A percentile compares a stretch with the other conserved stretches of the same genome.
These are phyloP conservation scores for Pichia sp. DNA, from an alignment of 1,139 yeast genomes.

Conservation along the genomic window DNA sequence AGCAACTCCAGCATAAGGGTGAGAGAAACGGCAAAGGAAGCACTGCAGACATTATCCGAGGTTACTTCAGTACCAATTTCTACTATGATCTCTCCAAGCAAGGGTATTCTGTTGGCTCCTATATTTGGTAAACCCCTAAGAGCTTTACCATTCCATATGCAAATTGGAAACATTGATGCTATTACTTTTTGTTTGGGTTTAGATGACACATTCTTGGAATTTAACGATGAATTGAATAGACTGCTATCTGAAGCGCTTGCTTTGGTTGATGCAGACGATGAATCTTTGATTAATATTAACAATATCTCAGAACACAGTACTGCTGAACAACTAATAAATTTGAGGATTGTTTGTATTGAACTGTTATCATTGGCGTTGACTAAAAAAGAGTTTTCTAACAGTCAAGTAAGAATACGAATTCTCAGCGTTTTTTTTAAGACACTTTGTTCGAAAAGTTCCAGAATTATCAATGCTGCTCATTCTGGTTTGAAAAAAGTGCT, in stretches of 20 bases:
- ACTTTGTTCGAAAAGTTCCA: slow-evolving; percentile 76
- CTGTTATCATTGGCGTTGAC: slow-evolving; percentile 80
- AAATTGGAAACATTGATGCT: slow-evolving; percentile 96
- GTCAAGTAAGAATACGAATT: slow-evolving; percentile 79
- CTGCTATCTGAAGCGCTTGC: slow-evolving; percentile 87
- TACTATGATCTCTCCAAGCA: slow-evolving; percentile 76
- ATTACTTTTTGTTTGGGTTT: slow-evolving; percentile 82
- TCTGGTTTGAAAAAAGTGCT: slow-evolving; percentile 80
- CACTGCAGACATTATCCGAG: slow-evolving; percentile 64
- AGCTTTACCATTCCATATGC: slow-evolving; percentile 97
- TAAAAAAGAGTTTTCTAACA: slow-evolving; percentile 67
- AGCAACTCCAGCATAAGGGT: slow-evolving; percentile 85
- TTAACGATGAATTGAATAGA: slow-evolving; percentile 83
- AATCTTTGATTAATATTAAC: slow-evolving; percentile 83
- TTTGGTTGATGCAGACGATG: slow-evolving; percentile 96
- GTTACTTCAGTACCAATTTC: slow-evolving; percentile 68
- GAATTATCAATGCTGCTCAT: slow-evolving; percentile 91
- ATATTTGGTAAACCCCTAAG: slow-evolving; percentile 95
- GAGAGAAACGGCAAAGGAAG: slow-evolving; percentile 74
- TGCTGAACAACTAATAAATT: slow-evolving; percentile 76
- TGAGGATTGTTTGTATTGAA: slow-evolving; percentile 85
- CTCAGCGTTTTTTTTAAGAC: slow-evolving; percentile 94
- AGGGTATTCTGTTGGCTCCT: slow-evolving; percentile 78
- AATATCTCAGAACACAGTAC: slow-evolving; percentile 83
- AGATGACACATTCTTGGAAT: slow-evolving; percentile 76